Base-by-base conservation (phyloP, 805 yeast species). In the Maudiozyma bulderi region DNA sequence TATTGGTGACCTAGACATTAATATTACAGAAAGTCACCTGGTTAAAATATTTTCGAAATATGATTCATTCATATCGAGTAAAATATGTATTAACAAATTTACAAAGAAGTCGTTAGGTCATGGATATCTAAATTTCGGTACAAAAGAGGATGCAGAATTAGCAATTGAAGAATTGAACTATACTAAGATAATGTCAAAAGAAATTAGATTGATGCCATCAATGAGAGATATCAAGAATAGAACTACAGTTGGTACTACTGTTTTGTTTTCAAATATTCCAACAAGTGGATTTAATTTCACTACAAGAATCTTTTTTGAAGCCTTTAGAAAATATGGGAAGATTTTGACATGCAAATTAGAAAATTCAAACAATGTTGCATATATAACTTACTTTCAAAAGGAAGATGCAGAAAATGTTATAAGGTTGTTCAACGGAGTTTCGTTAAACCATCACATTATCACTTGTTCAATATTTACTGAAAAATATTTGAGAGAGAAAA, bases 51-150 rank as follows among this genome's bases (percentile, higher is more conserved):
- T 85, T 52, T 54, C 61, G 1, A 55, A 55, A 13, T 73, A 52
- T 51, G 71, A 75, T 8, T 70, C 81, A 0, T 70, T 82, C 13
- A 61, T 73, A 11, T 76, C 85, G 4, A 78, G 80, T 32, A 83
- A 82, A 58, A 71, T 85, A 40, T 80, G 88, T 54, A 67, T 72
- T 48, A 78, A 79, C 55, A 74, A 77, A 29, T 66, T 68, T 33
- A 69, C 77, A n/a, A 75, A 75, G 28, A 66, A 72, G 45, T 77
- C 89, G 0, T 66, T 86, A 49, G 84, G 88, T 2, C 83, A 84
- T 64, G 93, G 88, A 0, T 85, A 84, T 60, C 80, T 84, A 15
- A 82, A 84, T 49, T 83, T 82, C 60, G 64, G 66, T 7, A 65
- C 62, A 5, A 69, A 70, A 42, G 57, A 64, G 8, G 82, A 77